These are phyloP conservation scores for Ascocoryne sarcoides DNA, from an alignment of 2,329 filamentous ascomycete genomes.

Conservation along the genomic window DNA sequence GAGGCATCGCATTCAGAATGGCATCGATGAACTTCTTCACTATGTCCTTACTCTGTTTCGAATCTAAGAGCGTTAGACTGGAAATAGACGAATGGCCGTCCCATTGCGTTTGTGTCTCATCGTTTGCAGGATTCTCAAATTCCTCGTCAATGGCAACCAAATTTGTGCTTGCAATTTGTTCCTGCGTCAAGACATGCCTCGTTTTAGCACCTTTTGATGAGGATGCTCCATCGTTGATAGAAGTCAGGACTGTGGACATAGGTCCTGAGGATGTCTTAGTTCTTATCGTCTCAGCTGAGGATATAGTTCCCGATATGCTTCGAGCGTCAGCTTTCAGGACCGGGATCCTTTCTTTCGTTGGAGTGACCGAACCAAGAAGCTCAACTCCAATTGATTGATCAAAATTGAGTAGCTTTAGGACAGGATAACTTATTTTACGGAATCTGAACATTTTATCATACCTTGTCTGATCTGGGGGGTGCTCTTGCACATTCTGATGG, in stretches of 20 bases:
- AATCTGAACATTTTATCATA: too few relatives aligned
- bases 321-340: too few relatives aligned
- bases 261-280: too few relatives aligned
- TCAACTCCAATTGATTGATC: too few relatives aligned
- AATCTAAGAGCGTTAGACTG: neutral
- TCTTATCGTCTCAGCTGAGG: too few relatives aligned
- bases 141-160: neutral
- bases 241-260: neutral
- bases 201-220: neutral
- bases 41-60: conserved; percentile 1
- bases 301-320: too few relatives aligned
- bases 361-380: too few relatives aligned
- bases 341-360: too few relatives aligned
- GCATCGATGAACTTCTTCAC: conserved; percentile 2
- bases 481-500: too few relatives aligned
- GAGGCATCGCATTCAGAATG: neutral
- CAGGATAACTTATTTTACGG: too few relatives aligned
- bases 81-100: conserved; percentile 1
- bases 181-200: neutral
- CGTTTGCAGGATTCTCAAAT: neutral
- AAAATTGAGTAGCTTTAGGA: too few relatives aligned
- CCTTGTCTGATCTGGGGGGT: too few relatives aligned
- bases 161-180: neutral
- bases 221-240: neutral
- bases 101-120: neutral